phyloP scores from a whole-genome alignment of 2,329 filamentous ascomycete genomes.

The Zarea fungicola region DNA sequence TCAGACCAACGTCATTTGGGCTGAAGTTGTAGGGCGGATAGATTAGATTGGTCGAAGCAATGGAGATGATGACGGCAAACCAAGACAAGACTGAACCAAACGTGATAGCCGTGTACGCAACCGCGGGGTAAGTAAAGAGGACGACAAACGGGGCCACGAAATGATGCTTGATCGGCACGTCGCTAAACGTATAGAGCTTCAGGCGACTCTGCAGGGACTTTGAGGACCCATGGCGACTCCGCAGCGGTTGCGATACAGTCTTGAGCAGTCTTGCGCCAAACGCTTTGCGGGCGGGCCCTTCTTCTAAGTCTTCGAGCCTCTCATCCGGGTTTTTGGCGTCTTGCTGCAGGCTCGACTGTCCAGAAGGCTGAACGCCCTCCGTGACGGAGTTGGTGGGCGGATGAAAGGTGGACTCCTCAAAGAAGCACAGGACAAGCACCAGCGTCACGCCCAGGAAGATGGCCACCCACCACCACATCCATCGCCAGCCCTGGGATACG shows the following conservation, averaged over 20 bases:
- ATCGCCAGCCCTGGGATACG: neutral
- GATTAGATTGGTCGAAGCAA: neutral
- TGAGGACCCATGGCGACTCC: too few species aligned
- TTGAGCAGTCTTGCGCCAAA: neutral
- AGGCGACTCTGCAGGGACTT: constrained; percentile 1
- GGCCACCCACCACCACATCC: constrained; percentile 3
- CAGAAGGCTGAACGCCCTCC: neutral
- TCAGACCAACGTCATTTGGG: neutral
- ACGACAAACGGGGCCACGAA: constrained; percentile 6
- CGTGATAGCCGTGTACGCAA: constrained; percentile 4
- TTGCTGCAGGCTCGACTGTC: neutral
- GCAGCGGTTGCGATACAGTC: neutral
- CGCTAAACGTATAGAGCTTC: neutral
- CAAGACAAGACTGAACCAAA: constrained; percentile 9
- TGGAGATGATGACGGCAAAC: neutral
- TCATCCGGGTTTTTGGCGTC: neutral
- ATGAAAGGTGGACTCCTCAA: constrained; percentile 7
- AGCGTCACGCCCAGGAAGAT: neutral
- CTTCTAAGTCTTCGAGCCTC: neutral
- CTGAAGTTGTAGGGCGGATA: neutral
- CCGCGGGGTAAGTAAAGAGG: constrained; percentile 1
- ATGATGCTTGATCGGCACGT: neutral
- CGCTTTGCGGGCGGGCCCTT: neutral
- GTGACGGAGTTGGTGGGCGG: neutral
- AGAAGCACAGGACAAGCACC: neutral